Conservation (phyloP, 805 yeast species). For the Schwanniomyces polymorphus region DNA sequence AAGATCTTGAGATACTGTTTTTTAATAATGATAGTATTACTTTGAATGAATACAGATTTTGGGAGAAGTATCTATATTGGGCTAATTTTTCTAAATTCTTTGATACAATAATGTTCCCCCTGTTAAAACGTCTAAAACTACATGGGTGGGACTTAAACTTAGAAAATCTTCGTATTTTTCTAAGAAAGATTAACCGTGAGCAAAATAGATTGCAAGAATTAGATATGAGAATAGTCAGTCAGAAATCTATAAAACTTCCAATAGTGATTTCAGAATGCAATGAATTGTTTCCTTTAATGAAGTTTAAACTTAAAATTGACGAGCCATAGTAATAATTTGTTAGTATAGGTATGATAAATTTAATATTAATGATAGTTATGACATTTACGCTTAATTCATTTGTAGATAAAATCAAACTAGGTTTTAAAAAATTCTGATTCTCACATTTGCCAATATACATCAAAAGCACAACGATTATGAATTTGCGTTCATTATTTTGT, state of each 20-base stretch:
- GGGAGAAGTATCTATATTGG: slow-evolving; percentile 3
- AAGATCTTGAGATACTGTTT: slow-evolving; percentile 3
- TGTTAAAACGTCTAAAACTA: slow-evolving; percentile 13
- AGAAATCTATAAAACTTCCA: neutral
- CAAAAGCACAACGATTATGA: neutral
- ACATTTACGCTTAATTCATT: neutral
- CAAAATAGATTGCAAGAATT: slow-evolving; percentile 1
- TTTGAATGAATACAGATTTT: neutral
- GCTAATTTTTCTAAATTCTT: slow-evolving; percentile 3
- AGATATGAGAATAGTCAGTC: slow-evolving; percentile 3
- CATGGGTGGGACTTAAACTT: slow-evolving; percentile 23
- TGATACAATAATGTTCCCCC: slow-evolving; percentile 11
- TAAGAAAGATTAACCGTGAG: neutral
- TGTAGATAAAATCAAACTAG: neutral
- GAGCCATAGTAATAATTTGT: neutral
- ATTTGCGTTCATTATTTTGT: neutral
- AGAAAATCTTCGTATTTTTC: slow-evolving; percentile 3
- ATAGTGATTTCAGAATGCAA: slow-evolving; percentile 1
- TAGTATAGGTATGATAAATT: neutral
- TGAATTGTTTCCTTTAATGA: slow-evolving; percentile 1
- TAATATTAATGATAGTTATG: neutral
- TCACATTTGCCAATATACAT: neutral
- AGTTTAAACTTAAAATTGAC: slow-evolving; percentile 1
- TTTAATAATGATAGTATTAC: neutral
- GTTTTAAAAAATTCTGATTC: neutral